phyloP scores from a whole-genome alignment of 345 rosid genomes.

The Arabidopsis suecica region DNA sequence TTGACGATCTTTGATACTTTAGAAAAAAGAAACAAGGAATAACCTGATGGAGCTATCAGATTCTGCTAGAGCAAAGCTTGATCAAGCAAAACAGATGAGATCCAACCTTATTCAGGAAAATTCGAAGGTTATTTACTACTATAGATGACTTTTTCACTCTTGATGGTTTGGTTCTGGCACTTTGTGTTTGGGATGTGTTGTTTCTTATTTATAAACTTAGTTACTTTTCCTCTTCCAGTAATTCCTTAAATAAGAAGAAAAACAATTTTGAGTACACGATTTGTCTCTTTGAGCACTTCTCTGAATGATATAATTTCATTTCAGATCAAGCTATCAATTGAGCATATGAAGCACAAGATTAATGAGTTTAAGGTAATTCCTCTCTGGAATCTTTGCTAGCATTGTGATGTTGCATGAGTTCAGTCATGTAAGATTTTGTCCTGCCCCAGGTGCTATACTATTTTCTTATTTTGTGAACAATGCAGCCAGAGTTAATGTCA shows the following conservation, averaged over 20 bases:
- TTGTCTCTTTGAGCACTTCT: not conserved
- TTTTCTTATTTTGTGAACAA: constrained; percentile 18
- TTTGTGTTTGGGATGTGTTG: not conserved
- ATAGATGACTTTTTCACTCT: constrained; percentile 1
- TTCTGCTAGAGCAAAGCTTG: constrained; percentile 59
- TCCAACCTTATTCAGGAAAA: constrained; percentile 52
- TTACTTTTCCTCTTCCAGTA: not conserved
- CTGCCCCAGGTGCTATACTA: not conserved
- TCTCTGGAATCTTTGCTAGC: constrained; percentile 5
- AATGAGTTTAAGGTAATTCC: constrained; percentile 59
- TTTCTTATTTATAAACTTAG: not conserved
- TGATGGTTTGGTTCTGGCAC: constrained; percentile 30
- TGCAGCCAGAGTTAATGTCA: constrained; percentile 65
- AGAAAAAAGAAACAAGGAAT: constrained; percentile 47
- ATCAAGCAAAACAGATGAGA: constrained; percentile 53
- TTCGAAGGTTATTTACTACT: constrained; percentile 57
- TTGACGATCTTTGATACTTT: constrained; percentile 26
- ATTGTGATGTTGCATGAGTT: constrained; percentile 28
- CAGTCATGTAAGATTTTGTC: not conserved
- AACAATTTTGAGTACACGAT: not conserved
- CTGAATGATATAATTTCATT: constrained; percentile 31
- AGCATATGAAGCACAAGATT: constrained; percentile 54
- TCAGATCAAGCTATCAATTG: constrained; percentile 62
- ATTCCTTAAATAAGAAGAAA: not conserved
- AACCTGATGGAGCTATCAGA: constrained; percentile 50